Conservation (phyloP, 345 rosid genomes). For the Eucalyptus grandis region DNA sequence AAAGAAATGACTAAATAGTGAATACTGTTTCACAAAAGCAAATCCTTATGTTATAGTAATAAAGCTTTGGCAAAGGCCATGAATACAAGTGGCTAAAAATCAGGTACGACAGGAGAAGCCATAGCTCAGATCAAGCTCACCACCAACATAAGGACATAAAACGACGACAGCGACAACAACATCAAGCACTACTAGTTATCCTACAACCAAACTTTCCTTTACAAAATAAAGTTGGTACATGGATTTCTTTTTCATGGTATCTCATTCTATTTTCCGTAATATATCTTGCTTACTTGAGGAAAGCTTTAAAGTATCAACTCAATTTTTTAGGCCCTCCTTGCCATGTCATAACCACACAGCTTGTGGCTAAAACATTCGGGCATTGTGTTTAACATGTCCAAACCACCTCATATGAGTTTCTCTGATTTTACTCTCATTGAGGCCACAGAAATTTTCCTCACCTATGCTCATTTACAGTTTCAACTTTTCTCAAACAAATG, state of each 20-base stretch:
- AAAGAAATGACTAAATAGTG: constrained; percentile 3
- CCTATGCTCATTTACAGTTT: neutral
- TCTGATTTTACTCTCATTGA: neutral
- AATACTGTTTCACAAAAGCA: neutral
- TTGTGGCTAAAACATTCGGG: neutral
- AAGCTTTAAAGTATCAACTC: neutral
- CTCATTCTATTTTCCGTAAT: neutral
- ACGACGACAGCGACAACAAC: neutral
- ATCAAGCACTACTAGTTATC: neutral
- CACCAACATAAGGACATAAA: neutral
- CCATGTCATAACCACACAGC: neutral
- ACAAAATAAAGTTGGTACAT: neutral
- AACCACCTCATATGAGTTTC: neutral
- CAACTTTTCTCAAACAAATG: neutral
- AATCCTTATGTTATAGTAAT: neutral
- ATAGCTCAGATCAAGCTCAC: neutral
- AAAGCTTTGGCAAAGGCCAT: neutral
- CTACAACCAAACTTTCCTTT: neutral
- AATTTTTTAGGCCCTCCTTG: neutral
- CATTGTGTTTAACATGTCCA: neutral
- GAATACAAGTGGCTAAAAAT: neutral
- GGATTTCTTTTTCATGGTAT: neutral
- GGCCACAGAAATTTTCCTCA: neutral
- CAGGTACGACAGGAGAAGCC: neutral
- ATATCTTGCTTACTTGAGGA: neutral